Evolutionary conservation across 179 eudicot genomes (phyloP), one percentile per base, ranked within the genome.

Genomic region (Silene coronaria): DNA sequence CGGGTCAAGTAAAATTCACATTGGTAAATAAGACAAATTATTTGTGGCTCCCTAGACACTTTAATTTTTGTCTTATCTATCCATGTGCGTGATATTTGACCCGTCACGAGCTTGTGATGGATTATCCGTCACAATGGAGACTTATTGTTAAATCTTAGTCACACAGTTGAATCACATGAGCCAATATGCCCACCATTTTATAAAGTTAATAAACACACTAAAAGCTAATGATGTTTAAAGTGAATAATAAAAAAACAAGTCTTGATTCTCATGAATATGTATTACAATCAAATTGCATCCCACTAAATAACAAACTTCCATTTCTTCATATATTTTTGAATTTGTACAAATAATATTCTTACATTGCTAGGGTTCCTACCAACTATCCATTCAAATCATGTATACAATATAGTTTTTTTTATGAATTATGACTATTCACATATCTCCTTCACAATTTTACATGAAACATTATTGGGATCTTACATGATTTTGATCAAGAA

Each of bases 391-490:
- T 60, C 61, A 68, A 61, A 36, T 59, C 19, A 27, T 48, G 19
- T 53, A 59, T 45, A 45, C 22, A 45, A 23, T 72, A 4, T 66
- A 70, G 70, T 64, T 76, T 70, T 55, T 55, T 60, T 73, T 76
- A 73, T 74, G 73, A 51, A 51, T 51, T 51, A 65, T 60, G 64
- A 71, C 79, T 65, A 65, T 30, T 77, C 83, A 80, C 80, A 82
- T 78, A 53, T 75, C 67, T 62, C 46, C 80, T 72, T 62, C 78
- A 72, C 84, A 82, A 80, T 82, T 79, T 82, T 79, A 69, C 78
- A 80, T 75, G 81, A 82, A 74, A 73, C 74, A 82, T 80, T 77
- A 77, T 82, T 80, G n/a, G 32, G 27, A 78, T 64, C 84, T 76
- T 78, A 28, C 86, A 77, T 69, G 26, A 55, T 59, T 73, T 57